Evolutionary conservation across 106 monocot genomes (phyloP), one percentile per base, ranked within the genome.

Genomic region (Agapanthus africanus): DNA sequence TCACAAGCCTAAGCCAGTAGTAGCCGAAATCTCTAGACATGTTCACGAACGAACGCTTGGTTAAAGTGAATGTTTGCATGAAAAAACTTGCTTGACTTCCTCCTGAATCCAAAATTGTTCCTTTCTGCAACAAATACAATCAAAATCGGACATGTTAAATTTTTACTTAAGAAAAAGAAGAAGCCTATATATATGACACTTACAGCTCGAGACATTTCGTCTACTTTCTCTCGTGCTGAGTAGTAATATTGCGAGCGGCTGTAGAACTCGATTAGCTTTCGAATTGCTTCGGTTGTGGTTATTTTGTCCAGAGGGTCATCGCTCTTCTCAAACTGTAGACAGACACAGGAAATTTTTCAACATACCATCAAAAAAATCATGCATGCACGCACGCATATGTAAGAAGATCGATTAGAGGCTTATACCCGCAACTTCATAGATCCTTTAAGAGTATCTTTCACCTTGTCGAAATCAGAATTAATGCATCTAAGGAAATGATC

Each of bases 11-110:
- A 61, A 90, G 33, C 90, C 90, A 90, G 67, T 90, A 90, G 44
- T 90, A 90, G 9, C 90, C 90, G 50, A 90, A 90, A 67, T 90
- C 90, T 32, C 90, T 77, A 0, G 83, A 80, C 90, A 90, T 90
- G 67, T 90, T 90, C 30, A 85, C 54, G 62, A 90, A 85, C 4
- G 85, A 90, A 11, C 85, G 74, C 36, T 80, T 82, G 13, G 83
- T 90, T 26, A 90, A 49, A 22, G 75, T 80, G 38, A 51, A 65
- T 42, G 83, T 70, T 77, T 95, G 94, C 87, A 83, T 91, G 40
- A 70, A 36, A 64, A 95, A 95, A 50, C 88, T 88, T 27, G 95
- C 88, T 16, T 85, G 83, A 59, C 95, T 95, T 15, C 91, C 91
- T 35, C 91, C 81, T 42, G 85, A 59, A 65, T 91, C 85, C 70